phyloP scores from a whole-genome alignment of 2,329 filamentous ascomycete genomes.

The Bimuria novae-zelandiae region DNA sequence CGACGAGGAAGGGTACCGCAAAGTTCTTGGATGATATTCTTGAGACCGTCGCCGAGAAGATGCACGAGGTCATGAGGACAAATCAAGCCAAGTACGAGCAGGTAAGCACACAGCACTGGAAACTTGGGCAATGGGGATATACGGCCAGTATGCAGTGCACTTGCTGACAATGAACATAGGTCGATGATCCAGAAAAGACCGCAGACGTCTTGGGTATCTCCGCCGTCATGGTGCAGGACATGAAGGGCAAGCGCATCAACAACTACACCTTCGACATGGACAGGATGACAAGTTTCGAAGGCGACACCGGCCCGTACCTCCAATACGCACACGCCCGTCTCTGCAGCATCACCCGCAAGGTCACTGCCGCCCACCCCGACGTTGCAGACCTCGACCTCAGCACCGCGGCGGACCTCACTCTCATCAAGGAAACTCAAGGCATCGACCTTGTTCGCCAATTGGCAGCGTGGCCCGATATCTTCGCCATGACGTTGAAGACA shows the following conservation, averaged over 20 bases:
- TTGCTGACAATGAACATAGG: constrained; percentile 57
- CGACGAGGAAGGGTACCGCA: constrained; percentile 65
- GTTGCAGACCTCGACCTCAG: constrained; percentile 59
- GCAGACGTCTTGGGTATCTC: constrained; percentile 92
- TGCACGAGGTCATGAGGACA: constrained; percentile 96
- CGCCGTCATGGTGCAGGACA: constrained; percentile 97
- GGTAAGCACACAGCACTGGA: not conserved
- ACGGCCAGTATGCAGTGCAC: too few species aligned
- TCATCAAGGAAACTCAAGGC: constrained; percentile 74
- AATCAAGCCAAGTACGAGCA: constrained; percentile 81
- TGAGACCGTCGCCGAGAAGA: constrained; percentile 77
- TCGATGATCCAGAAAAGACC: constrained; percentile 78
- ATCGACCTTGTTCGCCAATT: constrained; percentile 74
- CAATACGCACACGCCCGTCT: constrained; percentile 69
- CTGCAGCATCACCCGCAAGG: constrained; percentile 56
- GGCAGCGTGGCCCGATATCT: constrained; percentile 83
- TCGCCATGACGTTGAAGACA: constrained; percentile 82
- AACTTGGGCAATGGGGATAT: too few species aligned
- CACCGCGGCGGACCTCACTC: constrained; percentile 68
- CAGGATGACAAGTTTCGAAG: constrained; percentile 81
- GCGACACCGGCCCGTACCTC: constrained; percentile 82
- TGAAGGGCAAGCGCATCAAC: constrained; percentile 83
- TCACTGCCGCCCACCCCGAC: constrained; percentile 55
- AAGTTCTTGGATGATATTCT: constrained; percentile 57
- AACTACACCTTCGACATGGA: constrained; percentile 78